Conservation (phyloP, 116 monocot species). For the Zostera marina region DNA sequence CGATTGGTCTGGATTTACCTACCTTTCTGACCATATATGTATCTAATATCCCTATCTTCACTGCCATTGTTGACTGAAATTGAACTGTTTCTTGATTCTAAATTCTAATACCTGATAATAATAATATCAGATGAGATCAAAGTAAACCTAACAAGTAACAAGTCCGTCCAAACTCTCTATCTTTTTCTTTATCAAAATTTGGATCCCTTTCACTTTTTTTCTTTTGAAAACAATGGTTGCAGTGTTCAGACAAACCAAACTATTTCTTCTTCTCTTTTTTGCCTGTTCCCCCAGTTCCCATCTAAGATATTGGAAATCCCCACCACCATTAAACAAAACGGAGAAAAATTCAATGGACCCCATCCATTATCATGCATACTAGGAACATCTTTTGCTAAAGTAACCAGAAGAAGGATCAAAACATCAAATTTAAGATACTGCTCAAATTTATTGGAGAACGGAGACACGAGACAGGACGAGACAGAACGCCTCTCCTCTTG, state of each 20-base stretch:
- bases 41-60: too few relatives aligned
- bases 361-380: slow-evolving; percentile 13
- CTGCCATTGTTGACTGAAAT: too few relatives aligned
- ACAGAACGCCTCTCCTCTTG: too few relatives aligned
- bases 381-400: slow-evolving; percentile 25
- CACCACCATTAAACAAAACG: too few relatives aligned
- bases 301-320: too few relatives aligned
- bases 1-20: too few relatives aligned
- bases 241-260: slow-evolving; percentile 37
- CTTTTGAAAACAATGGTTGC: slow-evolving; percentile 13
- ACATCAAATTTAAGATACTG: slow-evolving; percentile 3
- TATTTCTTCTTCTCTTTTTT: slow-evolving; percentile 19
- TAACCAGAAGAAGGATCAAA: slow-evolving; percentile 14
- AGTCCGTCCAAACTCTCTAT: not conserved
- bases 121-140: too few relatives aligned
- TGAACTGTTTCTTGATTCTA: too few relatives aligned
- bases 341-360: slow-evolving; percentile 8
- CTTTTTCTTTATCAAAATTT: not conserved
- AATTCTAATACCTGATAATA: too few relatives aligned
- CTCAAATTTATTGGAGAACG: too few relatives aligned
- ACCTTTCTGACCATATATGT: too few relatives aligned
- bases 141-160: not conserved
- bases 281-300: not conserved
- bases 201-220: slow-evolving; percentile 14
- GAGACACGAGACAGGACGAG: not conserved